phyloP scores from a whole-genome alignment of 139 green algal genomes.

The Chlorella vulgaris region DNA sequence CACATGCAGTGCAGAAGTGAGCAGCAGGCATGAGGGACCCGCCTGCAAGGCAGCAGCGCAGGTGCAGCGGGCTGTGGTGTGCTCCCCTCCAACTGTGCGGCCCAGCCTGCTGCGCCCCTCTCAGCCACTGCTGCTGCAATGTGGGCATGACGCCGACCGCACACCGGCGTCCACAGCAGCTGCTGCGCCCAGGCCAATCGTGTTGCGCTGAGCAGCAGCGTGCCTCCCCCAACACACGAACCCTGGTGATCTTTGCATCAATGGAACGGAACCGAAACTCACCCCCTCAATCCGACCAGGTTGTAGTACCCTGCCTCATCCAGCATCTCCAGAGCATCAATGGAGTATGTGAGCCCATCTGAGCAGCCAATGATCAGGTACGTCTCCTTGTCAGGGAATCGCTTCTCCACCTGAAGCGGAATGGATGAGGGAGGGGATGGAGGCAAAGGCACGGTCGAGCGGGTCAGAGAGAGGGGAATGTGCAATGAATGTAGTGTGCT shows the following conservation, averaged over 20 bases:
- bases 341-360: conserved; percentile 75
- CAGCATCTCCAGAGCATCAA: conserved; percentile 78
- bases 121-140: neutral
- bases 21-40: neutral
- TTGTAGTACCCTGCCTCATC: conserved; percentile 83
- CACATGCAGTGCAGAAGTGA: neutral
- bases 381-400: conserved; percentile 76
- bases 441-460: neutral
- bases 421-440: neutral
- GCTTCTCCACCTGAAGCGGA: conserved; percentile 67
- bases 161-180: neutral
- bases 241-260: no score
- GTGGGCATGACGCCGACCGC: no score
- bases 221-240: no score
- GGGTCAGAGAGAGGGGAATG: neutral
- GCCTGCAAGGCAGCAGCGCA: neutral
- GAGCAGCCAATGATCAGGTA: conserved; percentile 79
- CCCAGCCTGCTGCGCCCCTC: no score
- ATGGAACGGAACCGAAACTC: no score
- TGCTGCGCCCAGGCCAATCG: no score
- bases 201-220: no score
- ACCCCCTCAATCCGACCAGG: conserved; percentile 66
- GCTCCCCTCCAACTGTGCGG: no score
- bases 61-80: no score
- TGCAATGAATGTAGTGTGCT: no score